Evolutionary conservation across 139 green algal species (phyloP), one percentile per base, ranked within the genome.

Genomic region (Chlorella sp.): DNA sequence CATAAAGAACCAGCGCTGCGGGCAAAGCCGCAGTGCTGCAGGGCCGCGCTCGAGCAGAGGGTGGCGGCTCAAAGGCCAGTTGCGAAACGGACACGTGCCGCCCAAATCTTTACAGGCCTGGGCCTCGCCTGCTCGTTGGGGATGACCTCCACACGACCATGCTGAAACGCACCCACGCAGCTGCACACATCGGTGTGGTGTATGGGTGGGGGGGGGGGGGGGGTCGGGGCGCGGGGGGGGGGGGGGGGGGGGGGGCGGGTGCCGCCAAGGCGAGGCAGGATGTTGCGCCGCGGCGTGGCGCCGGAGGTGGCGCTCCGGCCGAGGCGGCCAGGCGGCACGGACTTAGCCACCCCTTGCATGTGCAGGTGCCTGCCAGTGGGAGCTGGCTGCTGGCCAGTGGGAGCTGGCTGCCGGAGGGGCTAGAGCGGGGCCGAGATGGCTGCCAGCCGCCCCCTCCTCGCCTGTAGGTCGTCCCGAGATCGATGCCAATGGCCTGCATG

Each of bases 121-220:
- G 23, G 2, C 23, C 59, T 23, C 21, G 73, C 73, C 82, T 96
- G 90, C 77, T 99, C 94, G 81, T 98, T 98, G 27, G 94, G 87
- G 27, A 98, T 96, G 77, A 98, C 97, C 83, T 97, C 93, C 3
- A 97, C 93, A 11, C 93, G 83, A 68, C 95, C 92, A 58, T 97
- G 92, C 83, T 97, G 91, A 94, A 94, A 98, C 6, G 98, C 93
- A 38, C 94, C 94, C 7, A 97, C 91, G 66, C 92, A 96, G 70
- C 79, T 86, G 74, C 67, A 58, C 5, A 19, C 46, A 2, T 25
- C 42, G 3, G n/a, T 33, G 31, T 71, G 40, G 40, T 31, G 63
- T 25, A 75, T n/a, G 17, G 25, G 9, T 31, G 19, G 19, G 9
- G n/a, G 12, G 41, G 11, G n/a, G 53, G 12, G 23, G 21, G 36